phyloP scores from a whole-genome alignment of 371 early-diverging fungal species.

The Conidiobolus incongruus region DNA sequence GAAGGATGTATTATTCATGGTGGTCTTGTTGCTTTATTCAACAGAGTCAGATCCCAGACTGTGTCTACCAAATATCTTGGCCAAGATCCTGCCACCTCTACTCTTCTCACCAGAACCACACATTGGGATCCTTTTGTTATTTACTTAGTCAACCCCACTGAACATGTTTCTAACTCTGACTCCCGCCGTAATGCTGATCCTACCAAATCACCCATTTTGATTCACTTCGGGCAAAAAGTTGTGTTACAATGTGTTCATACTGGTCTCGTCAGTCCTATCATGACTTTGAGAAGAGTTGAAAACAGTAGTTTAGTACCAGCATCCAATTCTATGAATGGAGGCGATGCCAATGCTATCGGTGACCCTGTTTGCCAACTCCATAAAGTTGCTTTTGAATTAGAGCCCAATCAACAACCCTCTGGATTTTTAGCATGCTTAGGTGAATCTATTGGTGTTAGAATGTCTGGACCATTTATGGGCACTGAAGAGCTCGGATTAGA shows the following conservation, averaged over 20 bases:
- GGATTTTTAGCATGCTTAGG: not conserved
- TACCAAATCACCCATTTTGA: slow-evolving; percentile 21
- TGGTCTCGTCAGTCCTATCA: slow-evolving; percentile 56
- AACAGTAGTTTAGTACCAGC: slow-evolving; percentile 43
- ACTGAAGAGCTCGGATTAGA: not conserved
- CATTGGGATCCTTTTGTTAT: slow-evolving; percentile 77
- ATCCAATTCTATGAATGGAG: slow-evolving; percentile 7
- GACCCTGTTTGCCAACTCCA: slow-evolving; percentile 77
- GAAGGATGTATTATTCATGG: slow-evolving; percentile 45
- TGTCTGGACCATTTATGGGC: not conserved
- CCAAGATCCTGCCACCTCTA: too few species aligned
- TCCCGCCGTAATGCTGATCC: slow-evolving; percentile 15
- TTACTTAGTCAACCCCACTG: slow-evolving; percentile 62
- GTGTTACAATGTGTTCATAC: slow-evolving; percentile 61
- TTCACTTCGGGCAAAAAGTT: slow-evolving; percentile 62
- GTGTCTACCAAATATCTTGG: slow-evolving; percentile 61
- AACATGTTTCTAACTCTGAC: slow-evolving; percentile 50
- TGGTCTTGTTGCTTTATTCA: slow-evolving; percentile 14
- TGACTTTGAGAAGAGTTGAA: slow-evolving; percentile 65
- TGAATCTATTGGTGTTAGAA: not conserved
- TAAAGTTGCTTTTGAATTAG: slow-evolving; percentile 71
- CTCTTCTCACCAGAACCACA: slow-evolving; percentile 31
- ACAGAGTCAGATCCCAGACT: slow-evolving; percentile 41
- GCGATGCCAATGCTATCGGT: slow-evolving; percentile 24
- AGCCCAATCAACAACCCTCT: slow-evolving; percentile 1